Conservation (phyloP, 441 rosid genomes). For the Populus hybrid region DNA sequence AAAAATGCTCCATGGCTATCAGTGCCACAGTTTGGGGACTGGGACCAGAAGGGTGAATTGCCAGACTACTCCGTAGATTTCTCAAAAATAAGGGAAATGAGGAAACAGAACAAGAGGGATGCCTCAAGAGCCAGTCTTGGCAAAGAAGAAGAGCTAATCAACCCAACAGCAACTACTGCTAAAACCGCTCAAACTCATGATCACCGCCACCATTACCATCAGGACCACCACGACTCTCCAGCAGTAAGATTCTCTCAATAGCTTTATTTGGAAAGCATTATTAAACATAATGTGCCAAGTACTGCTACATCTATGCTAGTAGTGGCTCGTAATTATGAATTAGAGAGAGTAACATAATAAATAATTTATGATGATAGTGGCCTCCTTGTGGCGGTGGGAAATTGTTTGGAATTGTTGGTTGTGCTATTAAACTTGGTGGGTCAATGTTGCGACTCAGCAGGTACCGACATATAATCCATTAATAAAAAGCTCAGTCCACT, state of each 20-base stretch:
- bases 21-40: conserved; percentile 94
- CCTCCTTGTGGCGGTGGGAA: conserved; percentile 25
- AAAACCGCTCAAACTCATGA: conserved; percentile 30
- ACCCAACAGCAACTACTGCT: conserved; percentile 45
- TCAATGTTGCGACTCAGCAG: conserved; percentile 10
- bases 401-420: conserved; percentile 11
- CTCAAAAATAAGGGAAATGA: conserved; percentile 88
- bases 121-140: conserved; percentile 88
- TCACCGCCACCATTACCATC: conserved; percentile 34
- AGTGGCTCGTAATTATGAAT: conserved; percentile 9
- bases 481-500: conserved; percentile 3
- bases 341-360: not conserved
- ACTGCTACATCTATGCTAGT: not conserved
- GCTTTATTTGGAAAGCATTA: not conserved
- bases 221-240: conserved; percentile 50
- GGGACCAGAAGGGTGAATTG: conserved; percentile 86
- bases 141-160: conserved; percentile 73
- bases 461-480: not conserved
- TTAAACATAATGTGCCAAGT: not conserved
- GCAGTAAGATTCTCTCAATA: conserved; percentile 48
- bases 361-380: conserved; percentile 3
- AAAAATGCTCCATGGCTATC: conserved; percentile 86
- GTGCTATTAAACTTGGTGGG: conserved; percentile 16
- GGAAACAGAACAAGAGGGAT: conserved; percentile 91
- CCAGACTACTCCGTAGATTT: conserved; percentile 91